Evolutionary conservation across 2,329 filamentous ascomycete species (phyloP), one percentile per base, ranked within the genome.

Genomic region (Chrysoporthe puriensis): DNA sequence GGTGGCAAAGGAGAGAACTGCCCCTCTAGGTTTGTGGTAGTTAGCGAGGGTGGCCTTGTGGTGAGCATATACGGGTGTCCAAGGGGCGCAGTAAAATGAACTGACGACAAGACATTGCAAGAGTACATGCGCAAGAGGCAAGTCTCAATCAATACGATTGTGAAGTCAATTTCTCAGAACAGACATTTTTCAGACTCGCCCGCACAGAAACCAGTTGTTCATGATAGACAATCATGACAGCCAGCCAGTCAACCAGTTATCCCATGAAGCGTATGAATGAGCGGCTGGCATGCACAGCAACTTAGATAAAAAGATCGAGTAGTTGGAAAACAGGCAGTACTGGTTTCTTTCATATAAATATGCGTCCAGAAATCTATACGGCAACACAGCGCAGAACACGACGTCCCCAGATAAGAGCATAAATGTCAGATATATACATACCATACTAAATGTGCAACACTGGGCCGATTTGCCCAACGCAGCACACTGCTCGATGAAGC

Each of bases 391-490:
- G 46, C 14, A 50, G 13, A 14, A 13, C 14, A 21, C 7, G 14
- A 21, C n/a, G 7, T 14, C 14, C n/a, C 46, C 14, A 11, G 46
- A 18, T 6, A 50, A 50, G 46, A 9, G 46, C 14, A 50, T 26
- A 26, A 26, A 26, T 26, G 26, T 6, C 14, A 18, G 13, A 50
- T 40, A 54, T 4, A 21, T 7, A 59, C 63, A 16, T 58, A 64
- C 63, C 63, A 64, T 5, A 21, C n/a, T 64, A 13, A 59, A 9
- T 14, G 42, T 59, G 42, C 63, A 64, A 18, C 63, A 63, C 21
- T 43, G 48, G 7, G 61, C 61, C 34, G 46, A 52, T 21, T 43
- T 43, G n/a, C 32, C 18, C 8, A 16, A 6, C 3, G 34, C 3
- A 3, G 21, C 21, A 36, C 61, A 63, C 8, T 21, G 5, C 46